Conservation (phyloP, 768 basidiomycete species). For the Boletus speciosus region DNA sequence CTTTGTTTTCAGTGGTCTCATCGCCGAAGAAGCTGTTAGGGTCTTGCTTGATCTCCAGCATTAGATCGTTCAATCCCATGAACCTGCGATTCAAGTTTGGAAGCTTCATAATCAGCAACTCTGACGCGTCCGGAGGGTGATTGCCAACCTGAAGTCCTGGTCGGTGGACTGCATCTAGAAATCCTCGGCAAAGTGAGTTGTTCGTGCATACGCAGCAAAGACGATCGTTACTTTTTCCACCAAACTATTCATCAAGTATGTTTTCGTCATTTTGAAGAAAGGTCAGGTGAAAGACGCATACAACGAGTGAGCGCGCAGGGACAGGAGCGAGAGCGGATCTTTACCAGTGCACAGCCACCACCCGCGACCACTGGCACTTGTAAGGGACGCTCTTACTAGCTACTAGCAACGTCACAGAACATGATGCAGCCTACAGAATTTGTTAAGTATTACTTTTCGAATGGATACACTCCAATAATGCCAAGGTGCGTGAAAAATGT, state of each 20-base stretch:
- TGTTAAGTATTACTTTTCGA: neutral
- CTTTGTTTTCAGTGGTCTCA: constrained; percentile 79
- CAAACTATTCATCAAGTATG: constrained; percentile 79
- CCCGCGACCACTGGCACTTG: neutral
- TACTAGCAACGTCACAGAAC: neutral
- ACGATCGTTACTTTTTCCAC: constrained; percentile 63
- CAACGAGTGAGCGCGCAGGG: neutral
- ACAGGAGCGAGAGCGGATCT: constrained; percentile 21
- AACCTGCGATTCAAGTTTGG: constrained; percentile 50
- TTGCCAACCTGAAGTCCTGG: constrained; percentile 78
- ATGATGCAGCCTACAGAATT: neutral
- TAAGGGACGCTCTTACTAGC: too few species aligned
- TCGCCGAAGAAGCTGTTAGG: constrained; percentile 74
- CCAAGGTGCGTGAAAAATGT: constrained; percentile 2
- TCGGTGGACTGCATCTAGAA: constrained; percentile 83
- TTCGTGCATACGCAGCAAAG: neutral
- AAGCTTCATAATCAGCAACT: constrained; percentile 14
- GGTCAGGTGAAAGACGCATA: neutral
- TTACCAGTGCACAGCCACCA: constrained; percentile 13
- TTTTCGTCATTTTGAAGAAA: constrained; percentile 66
- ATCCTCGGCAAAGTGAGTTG: constrained; percentile 2
- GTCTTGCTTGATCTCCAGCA: constrained; percentile 83
- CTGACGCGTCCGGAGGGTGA: constrained; percentile 16
- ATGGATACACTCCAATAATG: neutral
- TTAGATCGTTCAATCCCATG: constrained; percentile 95